Conservation (phyloP, 1,284 basidiomycete species). For the Lignosus rhinocerotis region DNA sequence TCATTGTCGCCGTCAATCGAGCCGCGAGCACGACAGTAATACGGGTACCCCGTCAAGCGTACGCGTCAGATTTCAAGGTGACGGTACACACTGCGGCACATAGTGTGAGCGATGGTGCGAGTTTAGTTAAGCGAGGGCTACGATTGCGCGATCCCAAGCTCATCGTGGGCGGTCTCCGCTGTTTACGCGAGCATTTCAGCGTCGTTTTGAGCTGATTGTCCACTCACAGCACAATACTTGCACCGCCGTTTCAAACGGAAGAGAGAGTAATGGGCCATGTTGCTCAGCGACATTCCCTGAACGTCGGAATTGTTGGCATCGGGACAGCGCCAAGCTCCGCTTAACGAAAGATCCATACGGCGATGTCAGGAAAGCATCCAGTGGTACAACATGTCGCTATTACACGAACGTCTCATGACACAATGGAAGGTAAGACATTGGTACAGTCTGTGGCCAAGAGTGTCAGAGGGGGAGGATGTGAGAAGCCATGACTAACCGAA, state of each 20-base stretch:
- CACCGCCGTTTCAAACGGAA: constrained; percentile 1
- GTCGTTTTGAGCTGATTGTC: background rate
- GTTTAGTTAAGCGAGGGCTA: constrained; percentile 19
- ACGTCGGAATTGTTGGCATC: background rate
- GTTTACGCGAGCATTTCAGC: background rate
- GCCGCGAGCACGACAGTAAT: background rate
- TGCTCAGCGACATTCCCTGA: background rate
- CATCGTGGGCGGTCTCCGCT: constrained; percentile 4
- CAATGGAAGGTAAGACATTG: background rate
- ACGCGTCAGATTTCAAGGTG: background rate
- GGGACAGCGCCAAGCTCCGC: background rate
- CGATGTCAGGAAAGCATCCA: background rate
- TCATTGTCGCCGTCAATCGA: background rate
- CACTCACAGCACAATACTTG: constrained; percentile 1
- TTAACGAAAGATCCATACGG: background rate
- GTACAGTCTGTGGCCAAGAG: background rate
- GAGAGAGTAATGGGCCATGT: background rate
- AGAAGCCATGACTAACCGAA: background rate
- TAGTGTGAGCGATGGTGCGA: constrained; percentile 18
- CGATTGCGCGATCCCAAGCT: constrained; percentile 25
- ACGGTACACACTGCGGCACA: background rate
- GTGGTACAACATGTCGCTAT: background rate
- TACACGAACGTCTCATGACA: background rate
- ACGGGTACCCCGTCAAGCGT: background rate
- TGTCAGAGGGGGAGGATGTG: background rate